phyloP scores from a whole-genome alignment of 495 filamentous ascomycete genomes.

The Bryoglossum gracile region DNA sequence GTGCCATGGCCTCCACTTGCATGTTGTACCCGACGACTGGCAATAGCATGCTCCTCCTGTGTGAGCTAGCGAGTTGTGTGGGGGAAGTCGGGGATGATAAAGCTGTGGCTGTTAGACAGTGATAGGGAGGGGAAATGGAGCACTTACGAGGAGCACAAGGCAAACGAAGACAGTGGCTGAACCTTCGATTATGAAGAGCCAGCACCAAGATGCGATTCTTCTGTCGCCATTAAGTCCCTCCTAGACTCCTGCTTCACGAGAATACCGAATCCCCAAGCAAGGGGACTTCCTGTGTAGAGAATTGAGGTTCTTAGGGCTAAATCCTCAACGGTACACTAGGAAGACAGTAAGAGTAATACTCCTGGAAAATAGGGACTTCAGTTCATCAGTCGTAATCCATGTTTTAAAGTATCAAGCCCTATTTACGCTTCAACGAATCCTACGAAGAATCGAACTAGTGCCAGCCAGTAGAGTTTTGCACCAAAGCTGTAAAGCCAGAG shows the following conservation, averaged over 20 bases:
- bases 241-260: slow-evolving; percentile 39
- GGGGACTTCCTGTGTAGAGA: slow-evolving; percentile 25
- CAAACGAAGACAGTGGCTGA: slow-evolving; percentile 39
- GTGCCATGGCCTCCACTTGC: slow-evolving; percentile 33
- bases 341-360: slow-evolving; percentile 48
- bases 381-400: slow-evolving; percentile 36
- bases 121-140: too few relatives aligned
- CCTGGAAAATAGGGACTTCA: slow-evolving; percentile 24
- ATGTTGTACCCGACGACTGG: slow-evolving; percentile 39
- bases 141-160: slow-evolving; percentile 35
- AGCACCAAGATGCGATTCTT: slow-evolving; percentile 43
- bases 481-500: slow-evolving; percentile 44
- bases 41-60: slow-evolving; percentile 58
- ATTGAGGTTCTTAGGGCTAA: slow-evolving; percentile 46
- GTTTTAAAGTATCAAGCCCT: slow-evolving; percentile 40
- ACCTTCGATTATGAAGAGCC: slow-evolving; percentile 48
- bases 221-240: slow-evolving; percentile 33
- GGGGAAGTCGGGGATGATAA: slow-evolving; percentile 59
- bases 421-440: slow-evolving; percentile 41
- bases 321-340: slow-evolving; percentile 55
- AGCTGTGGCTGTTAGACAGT: too few relatives aligned
- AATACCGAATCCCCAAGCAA: slow-evolving; percentile 47
- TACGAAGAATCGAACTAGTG: slow-evolving; percentile 48
- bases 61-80: slow-evolving; percentile 68
- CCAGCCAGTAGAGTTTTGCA: slow-evolving; percentile 42